phyloP scores from a whole-genome alignment of 306 rosid genomes.

The Cicer bijugum region DNA sequence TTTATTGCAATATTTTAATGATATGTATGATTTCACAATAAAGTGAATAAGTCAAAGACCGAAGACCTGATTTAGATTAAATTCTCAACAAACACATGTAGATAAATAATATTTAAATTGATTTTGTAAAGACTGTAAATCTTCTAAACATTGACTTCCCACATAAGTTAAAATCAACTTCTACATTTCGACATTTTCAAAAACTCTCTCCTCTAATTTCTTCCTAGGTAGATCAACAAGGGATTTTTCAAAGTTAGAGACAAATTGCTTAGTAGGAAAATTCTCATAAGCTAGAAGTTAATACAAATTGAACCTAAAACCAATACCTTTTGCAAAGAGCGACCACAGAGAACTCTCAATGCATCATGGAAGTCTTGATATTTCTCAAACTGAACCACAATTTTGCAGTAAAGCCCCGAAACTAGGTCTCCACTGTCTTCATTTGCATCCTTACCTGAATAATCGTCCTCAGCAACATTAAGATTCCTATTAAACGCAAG shows the following conservation, averaged over 20 bases:
- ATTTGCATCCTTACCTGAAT: constrained; percentile 63
- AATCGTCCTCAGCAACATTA: constrained; percentile 84
- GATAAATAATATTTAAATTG: not conserved
- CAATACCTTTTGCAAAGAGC: constrained; percentile 84
- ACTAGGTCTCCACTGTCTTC: constrained; percentile 67
- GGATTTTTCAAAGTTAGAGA: not conserved
- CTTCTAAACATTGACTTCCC: not conserved
- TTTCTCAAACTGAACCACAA: constrained; percentile 89
- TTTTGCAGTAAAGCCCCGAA: constrained; percentile 86
- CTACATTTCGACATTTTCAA: not conserved
- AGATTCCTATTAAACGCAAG: constrained; percentile 68
- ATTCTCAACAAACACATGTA: not conserved
- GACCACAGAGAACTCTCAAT: constrained; percentile 72
- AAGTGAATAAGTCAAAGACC: not conserved
- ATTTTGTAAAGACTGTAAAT: not conserved
- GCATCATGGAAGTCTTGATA: constrained; percentile 75
- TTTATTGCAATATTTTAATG: not conserved
- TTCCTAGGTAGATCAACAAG: not conserved
- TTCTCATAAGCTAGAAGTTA: not conserved
- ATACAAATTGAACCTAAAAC: not conserved
- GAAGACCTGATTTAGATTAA: not conserved
- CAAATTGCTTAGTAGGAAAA: not conserved
- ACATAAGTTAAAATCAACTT: not conserved
- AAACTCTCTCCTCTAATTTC: not conserved
- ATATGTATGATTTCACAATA: constrained; percentile 4